phyloP scores from a whole-genome alignment of 2,329 filamentous ascomycete genomes.

The Hymenoscyphus repandus region DNA sequence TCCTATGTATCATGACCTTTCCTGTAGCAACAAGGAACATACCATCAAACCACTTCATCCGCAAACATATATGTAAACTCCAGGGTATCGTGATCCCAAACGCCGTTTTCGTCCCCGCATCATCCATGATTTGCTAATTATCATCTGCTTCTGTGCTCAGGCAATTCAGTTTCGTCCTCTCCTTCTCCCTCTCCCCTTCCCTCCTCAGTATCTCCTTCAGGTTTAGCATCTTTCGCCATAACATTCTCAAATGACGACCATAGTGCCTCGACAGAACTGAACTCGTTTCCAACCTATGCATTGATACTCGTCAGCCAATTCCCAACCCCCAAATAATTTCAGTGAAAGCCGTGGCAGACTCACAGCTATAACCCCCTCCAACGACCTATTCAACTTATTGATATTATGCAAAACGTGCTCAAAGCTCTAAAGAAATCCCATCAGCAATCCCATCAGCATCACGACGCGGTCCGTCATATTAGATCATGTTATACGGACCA shows the following conservation, averaged over 20 bases:
- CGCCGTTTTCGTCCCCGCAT: constrained; percentile 9
- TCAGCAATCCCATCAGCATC: not conserved
- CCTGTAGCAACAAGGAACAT: constrained; percentile 44
- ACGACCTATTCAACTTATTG: constrained; percentile 86
- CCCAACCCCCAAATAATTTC: not conserved
- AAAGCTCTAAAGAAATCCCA: constrained; percentile 49
- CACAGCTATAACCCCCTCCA: constrained; percentile 88
- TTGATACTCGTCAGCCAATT: not conserved
- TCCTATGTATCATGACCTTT: constrained; percentile 31
- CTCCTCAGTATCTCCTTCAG: constrained; percentile 29
- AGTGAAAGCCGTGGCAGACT: constrained; percentile 23
- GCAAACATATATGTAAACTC: constrained; percentile 6
- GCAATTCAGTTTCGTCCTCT: constrained; percentile 18
- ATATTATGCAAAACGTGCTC: constrained; percentile 93
- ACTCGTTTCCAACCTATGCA: constrained; percentile 81
- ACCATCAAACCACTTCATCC: constrained; percentile 4
- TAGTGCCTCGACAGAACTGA: constrained; percentile 90
- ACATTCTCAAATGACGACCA: constrained; percentile 98
- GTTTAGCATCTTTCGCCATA: constrained; percentile 65
- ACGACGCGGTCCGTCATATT: not conserved
- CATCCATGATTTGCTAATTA: not conserved
- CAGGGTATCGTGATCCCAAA: constrained; percentile 26
- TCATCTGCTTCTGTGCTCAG: constrained; percentile 6
- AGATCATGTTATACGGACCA: constrained; percentile 43
- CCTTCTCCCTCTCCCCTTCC: constrained; percentile 15